Percentiles rank a stretch among this genome's conserved stretches.
Conservation (phyloP, 2,329 filamentous ascomycete genomes). For the Exophiala calicioides region DNA sequence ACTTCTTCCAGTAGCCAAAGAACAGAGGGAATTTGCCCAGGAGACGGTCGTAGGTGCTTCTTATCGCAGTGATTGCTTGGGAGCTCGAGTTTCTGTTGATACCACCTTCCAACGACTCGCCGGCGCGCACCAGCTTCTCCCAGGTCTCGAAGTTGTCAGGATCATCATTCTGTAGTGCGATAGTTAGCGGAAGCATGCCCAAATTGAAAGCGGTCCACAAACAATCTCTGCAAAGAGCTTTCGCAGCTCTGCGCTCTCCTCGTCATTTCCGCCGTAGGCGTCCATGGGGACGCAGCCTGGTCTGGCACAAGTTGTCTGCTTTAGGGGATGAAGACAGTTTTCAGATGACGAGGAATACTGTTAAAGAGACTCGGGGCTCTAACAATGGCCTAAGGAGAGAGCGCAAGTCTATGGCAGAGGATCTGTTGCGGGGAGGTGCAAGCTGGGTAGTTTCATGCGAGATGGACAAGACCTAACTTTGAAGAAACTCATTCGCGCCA, state of each 20-base stretch:
- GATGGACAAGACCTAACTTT: no score
- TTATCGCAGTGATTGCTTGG: slow-evolving; percentile 82
- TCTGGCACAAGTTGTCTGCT: slow-evolving; percentile 2
- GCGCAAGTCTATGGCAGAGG: no score
- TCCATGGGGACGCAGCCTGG: slow-evolving; percentile 38
- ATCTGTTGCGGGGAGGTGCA: no score
- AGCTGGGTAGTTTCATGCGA: no score
- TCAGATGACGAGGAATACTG: no score
- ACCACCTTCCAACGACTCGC: slow-evolving; percentile 84
- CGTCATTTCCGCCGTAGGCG: slow-evolving; percentile 71
- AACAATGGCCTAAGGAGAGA: no score
- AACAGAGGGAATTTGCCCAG: slow-evolving; percentile 91
- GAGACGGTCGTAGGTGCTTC: slow-evolving; percentile 88
- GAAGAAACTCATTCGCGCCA: no score
- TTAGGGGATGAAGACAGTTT: not conserved
- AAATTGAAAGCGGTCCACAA: slow-evolving; percentile 41
- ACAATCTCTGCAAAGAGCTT: slow-evolving; percentile 78
- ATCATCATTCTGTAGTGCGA: slow-evolving; percentile 58
- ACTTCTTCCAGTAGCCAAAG: slow-evolving; percentile 99
- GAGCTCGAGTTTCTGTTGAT: slow-evolving; percentile 96
- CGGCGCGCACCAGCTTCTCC: slow-evolving; percentile 85
- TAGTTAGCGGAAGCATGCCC: not conserved
- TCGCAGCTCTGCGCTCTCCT: slow-evolving; percentile 79
- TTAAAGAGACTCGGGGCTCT: no score
- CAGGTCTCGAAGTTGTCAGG: slow-evolving; percentile 91